Conservation (phyloP, 2,329 filamentous ascomycete genomes). For the Microsporum canis region DNA sequence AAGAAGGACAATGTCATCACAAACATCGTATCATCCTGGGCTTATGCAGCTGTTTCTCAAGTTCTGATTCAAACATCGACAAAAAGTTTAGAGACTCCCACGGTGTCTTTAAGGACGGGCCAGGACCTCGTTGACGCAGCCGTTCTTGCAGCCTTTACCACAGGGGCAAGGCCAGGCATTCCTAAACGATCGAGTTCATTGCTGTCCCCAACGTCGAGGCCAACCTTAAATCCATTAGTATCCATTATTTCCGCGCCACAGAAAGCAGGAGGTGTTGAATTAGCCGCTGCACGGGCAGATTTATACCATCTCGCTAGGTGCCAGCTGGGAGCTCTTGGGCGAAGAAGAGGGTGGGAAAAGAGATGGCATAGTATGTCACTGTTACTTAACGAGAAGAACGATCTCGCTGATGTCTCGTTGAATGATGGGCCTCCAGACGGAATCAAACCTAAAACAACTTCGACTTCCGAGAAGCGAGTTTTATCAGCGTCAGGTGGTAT, state of each 20-base stretch:
- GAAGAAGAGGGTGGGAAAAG: conserved; percentile 60
- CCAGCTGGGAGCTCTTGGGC: conserved; percentile 63
- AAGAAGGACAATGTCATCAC: conserved; percentile 25
- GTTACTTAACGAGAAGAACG: conserved; percentile 26
- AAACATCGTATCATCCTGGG: conserved; percentile 40
- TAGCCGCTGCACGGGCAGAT: conserved; percentile 73
- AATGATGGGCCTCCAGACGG: conserved; percentile 19
- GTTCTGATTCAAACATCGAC: conserved; percentile 34
- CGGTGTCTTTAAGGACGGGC: conserved; percentile 26
- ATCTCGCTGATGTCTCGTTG: conserved; percentile 28
- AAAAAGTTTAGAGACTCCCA: conserved; percentile 26
- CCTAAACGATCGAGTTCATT: conserved; percentile 29
- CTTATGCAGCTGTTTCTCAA: conserved; percentile 34
- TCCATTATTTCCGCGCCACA: conserved; percentile 9
- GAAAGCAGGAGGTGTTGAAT: conserved; percentile 59
- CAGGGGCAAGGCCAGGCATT: conserved; percentile 21
- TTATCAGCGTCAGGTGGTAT: conserved; percentile 35
- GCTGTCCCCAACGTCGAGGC: conserved; percentile 4
- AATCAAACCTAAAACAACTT: conserved; percentile 7
- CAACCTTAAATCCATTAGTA: conserved; percentile 5
- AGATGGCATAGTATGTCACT: conserved; percentile 55
- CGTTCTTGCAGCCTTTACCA: conserved; percentile 12
- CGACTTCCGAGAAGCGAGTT: neutral
- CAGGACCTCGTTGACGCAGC: conserved; percentile 18
- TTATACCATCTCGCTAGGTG: conserved; percentile 69